A percentile compares a stretch with the other conserved stretches of the same genome.
These are phyloP conservation scores for Lactarius tabidus DNA, from an alignment of 768 basidiomycete species.

Conservation along the genomic window DNA sequence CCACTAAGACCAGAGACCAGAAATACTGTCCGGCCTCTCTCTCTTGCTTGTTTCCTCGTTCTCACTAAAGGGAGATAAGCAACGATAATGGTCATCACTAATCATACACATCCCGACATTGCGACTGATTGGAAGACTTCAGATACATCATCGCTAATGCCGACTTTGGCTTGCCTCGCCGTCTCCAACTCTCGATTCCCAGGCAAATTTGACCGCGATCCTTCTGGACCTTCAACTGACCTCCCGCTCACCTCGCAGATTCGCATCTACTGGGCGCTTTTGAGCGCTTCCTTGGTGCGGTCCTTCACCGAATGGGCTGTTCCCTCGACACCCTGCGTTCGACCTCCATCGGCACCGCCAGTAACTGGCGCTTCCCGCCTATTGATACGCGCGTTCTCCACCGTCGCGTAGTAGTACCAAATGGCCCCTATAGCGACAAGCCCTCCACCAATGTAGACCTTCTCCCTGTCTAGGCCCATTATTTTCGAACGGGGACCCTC, in stretches of 20 bases:
- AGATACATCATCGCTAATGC: neutral
- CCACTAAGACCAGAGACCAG: too few relatives aligned
- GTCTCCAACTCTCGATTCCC: neutral
- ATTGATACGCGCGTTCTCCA: constrained; percentile 19
- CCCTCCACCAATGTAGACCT: constrained; percentile 20
- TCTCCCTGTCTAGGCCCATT: constrained; percentile 6
- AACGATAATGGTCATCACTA: neutral
- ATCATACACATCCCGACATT: neutral
- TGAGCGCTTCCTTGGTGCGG: constrained; percentile 4
- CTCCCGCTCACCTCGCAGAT: neutral
- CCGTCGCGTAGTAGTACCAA: constrained; percentile 23
- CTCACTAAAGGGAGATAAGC: neutral
- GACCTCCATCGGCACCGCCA: constrained; percentile 1
- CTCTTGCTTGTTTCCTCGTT: neutral
- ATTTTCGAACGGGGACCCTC: constrained; percentile 1
- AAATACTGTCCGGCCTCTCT: too few relatives aligned
- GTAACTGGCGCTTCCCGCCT: neutral
- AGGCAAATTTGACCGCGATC: neutral
- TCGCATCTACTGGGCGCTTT: constrained; percentile 1
- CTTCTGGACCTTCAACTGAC: too few relatives aligned
- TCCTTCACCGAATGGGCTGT: constrained; percentile 1
- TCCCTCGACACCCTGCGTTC: constrained; percentile 8
- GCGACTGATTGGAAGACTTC: neutral
- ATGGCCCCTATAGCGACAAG: constrained; percentile 15
- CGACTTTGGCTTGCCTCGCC: neutral